These are phyloP conservation scores for Aspergillus vadensis DNA, from an alignment of 2,329 filamentous ascomycete species.

Conservation along the genomic window DNA sequence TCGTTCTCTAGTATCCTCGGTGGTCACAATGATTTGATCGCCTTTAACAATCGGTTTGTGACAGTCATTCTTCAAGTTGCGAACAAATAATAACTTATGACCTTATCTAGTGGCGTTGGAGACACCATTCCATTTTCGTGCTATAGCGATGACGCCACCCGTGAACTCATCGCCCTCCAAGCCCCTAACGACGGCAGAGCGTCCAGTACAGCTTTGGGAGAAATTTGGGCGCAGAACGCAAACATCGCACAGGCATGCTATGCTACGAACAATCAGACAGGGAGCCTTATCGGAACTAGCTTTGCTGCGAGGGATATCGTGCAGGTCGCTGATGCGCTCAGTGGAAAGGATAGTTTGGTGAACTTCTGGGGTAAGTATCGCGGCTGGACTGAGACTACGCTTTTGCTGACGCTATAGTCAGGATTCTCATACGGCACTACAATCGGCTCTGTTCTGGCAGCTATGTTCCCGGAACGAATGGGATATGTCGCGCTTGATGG, in stretches of 20 bases:
- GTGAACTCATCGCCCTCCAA: neutral
- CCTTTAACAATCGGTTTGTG: conserved; percentile 11
- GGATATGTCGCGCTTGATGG: conserved; percentile 13
- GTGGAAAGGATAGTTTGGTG: conserved; percentile 5
- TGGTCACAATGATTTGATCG: conserved; percentile 13
- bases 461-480: conserved; percentile 17
- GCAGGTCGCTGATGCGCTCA: conserved; percentile 13
- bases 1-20: conserved; percentile 8
- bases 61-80: neutral
- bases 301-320: conserved; percentile 17
- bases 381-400: neutral
- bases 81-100: neutral
- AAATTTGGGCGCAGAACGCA: conserved; percentile 12
- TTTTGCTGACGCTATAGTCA: neutral
- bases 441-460: conserved; percentile 11
- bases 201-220: neutral
- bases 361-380: conserved; percentile 15
- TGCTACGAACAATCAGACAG: neutral
- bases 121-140: conserved; percentile 12
- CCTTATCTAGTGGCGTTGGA: conserved; percentile 2
- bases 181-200: neutral
- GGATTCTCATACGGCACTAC: conserved; percentile 17
- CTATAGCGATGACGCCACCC: neutral
- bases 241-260: conserved; percentile 11
- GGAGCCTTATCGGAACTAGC: conserved; percentile 12